Conservation (phyloP, 192 early-diverging fungal species). For the Paraglomus occultum region DNA sequence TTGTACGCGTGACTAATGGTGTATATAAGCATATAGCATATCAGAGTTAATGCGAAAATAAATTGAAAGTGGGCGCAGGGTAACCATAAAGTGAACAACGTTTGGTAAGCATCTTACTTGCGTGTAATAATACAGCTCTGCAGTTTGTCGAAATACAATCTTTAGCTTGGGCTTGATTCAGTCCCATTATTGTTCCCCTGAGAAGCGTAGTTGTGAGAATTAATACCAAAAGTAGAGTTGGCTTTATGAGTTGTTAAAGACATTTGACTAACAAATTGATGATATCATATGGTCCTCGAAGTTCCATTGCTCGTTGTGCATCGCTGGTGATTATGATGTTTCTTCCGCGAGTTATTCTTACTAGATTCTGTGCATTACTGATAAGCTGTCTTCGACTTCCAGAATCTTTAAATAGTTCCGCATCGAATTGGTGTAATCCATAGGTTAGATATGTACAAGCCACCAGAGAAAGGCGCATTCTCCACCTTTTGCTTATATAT, state of each 20-base stretch:
- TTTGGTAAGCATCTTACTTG: slow-evolving; percentile 39
- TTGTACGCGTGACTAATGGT: slow-evolving; percentile 46
- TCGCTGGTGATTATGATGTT: slow-evolving; percentile 75
- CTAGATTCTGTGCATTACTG: slow-evolving; percentile 60
- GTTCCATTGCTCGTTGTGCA: slow-evolving; percentile 65
- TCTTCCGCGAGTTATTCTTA: slow-evolving; percentile 71
- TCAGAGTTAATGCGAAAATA: background rate
- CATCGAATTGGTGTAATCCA: background rate
- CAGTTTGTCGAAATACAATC: slow-evolving; percentile 54
- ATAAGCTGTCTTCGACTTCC: slow-evolving; percentile 61
- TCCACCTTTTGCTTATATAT: background rate
- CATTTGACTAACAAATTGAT: slow-evolving; percentile 71
- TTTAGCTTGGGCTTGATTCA: slow-evolving; percentile 55
- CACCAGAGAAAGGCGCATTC: background rate
- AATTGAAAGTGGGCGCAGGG: background rate
- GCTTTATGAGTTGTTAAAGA: background rate
- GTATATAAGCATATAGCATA: background rate
- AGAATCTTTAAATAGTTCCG: slow-evolving; percentile 45
- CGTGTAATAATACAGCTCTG: slow-evolving; percentile 53
- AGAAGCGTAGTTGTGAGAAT: background rate
- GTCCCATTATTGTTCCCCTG: slow-evolving; percentile 60
- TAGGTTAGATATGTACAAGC: slow-evolving; percentile 20
- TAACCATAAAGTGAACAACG: no score
- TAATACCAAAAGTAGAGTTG: no score
- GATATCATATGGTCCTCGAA: slow-evolving; percentile 75